Evolutionary conservation across 306 rosid genomes (phyloP), one percentile per base, ranked within the genome.

Genomic region (Citrullus mucosospermus): DNA sequence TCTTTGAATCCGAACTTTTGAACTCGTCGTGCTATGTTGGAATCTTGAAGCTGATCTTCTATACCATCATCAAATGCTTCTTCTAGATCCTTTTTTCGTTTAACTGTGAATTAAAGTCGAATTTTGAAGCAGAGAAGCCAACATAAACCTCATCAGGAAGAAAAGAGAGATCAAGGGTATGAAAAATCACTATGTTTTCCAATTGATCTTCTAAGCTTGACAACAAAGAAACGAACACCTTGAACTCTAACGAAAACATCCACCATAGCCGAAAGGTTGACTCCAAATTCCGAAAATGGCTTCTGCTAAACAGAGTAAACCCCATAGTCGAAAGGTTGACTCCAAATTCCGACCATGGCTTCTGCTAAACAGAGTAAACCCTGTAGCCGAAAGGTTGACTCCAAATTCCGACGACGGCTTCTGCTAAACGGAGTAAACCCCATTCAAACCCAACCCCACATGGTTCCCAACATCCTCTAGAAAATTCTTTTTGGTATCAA

Each of bases 91-190:
- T 78, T 54, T 73, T 25, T 28, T 8, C 50, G 63, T 30, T 39
- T 78, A 84, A 34, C 85, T 93, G 44, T 0, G 89, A 81, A 78
- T 65, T 18, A 20, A 61, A 14, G 91, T 82, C 2, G 90, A 43
- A 70, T 43, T 43, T 93, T 39, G 94, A 93, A 78, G 82, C 94
- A 0, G 97, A 91, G 79, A 93, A 91, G 6, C 98, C 98, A 16
- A 91, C 60, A 14, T 15, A 89, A 79, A 85, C 90, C 55, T 32
- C 76, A 38, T 87, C 77, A 0, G 85, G 85, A 32, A 89, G 90
- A 80, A 57, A 59, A 22, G 94, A 84, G 82, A 89, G 82, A 75
- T 87, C 25, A 9, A 89, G 72, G 41, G 84, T 57, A 38, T 25
- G 69, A 46, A 85, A 80, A 22, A 84, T 8, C 6, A 87, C 53